Evolutionary conservation across 202 grass and related monocot species (phyloP), one percentile per base, ranked within the genome.

Genomic region (Schoenoplectus tabernaemontani): DNA sequence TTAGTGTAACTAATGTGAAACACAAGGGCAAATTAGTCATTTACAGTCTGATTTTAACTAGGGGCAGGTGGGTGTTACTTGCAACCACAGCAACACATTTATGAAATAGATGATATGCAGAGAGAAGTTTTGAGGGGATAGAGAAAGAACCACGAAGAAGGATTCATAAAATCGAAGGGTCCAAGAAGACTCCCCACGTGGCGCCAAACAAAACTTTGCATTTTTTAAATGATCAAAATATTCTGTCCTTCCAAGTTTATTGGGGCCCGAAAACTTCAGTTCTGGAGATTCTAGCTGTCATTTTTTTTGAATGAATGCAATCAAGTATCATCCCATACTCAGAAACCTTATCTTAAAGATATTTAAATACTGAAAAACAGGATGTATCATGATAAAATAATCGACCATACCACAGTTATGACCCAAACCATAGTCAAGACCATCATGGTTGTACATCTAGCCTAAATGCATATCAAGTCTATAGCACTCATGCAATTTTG

Each of bases 131-230:
- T 72, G 62, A 44, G 82, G 68, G 37, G 79, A 72, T 12, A 83
- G 83, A 88, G 82, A 88, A 60, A 62, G 70, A 88, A 88, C 95
- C 91, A 98, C 91, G 77, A 98, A 94, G 76, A 90, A 98, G 38
- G 91, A 88, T 69, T 94, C 89, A 22, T 89, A 94, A 65, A 98
- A 98, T 54, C 91, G 82, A 90, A 98, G 91, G 65, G 95, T 90
- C 95, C 95, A 98, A 13, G 94, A 97, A 9, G 95, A 98, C 81
- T 94, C 89, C 42, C 94, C 94, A 89, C 95, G 91, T 83, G 95
- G 94, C 83, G 91, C 91, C 81, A 98, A 81, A 79, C 95, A 94
- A 65, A 92, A 98, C 79, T 94, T 98, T 70, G 95, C 95, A 81
- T 98, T 98, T 82, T 87, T 89, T 83, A 94, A 85, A 74, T 98